phyloP scores from a whole-genome alignment of 163 green algal species.

The Picocystis sp. region DNA sequence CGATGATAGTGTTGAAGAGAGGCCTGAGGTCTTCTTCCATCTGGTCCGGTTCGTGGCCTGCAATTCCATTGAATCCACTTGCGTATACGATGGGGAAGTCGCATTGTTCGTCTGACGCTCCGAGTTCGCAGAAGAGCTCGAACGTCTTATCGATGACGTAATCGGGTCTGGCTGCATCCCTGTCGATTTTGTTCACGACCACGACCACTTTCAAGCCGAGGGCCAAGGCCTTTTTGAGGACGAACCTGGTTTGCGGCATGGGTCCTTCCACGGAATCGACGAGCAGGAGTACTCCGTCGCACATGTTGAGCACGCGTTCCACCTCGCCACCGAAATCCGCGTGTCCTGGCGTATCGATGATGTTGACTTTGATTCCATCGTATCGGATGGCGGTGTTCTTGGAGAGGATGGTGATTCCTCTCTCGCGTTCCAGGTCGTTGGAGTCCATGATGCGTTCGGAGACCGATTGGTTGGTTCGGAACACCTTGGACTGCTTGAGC shows the following conservation, averaged over 20 bases:
- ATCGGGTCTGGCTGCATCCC: conserved; percentile 3
- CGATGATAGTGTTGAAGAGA: conserved; percentile 84
- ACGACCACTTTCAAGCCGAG: conserved; percentile 87
- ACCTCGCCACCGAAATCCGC: conserved; percentile 98
- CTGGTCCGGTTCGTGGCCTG: conserved; percentile 40
- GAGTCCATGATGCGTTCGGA: conserved; percentile 90
- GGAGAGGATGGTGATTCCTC: conserved; percentile 96
- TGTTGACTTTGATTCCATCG: conserved; percentile 84
- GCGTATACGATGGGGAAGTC: conserved; percentile 72
- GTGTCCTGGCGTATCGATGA: conserved; percentile 98
- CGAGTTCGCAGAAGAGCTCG: conserved; percentile 89
- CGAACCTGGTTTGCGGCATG: conserved; percentile 98
- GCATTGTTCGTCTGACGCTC: conserved; percentile 72
- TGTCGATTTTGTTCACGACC: conserved; percentile 95
- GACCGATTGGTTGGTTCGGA: conserved; percentile 23
- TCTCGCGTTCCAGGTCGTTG: conserved; percentile 90
- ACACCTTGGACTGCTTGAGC: conserved; percentile 80
- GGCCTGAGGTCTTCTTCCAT: conserved; percentile 69
- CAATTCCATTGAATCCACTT: conserved; percentile 70
- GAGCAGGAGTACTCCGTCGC: conserved; percentile 44
- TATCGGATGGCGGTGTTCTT: conserved; percentile 91
- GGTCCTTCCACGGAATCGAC: conserved; percentile 47
- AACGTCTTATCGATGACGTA: conserved; percentile 88
- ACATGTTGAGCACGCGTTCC: conserved; percentile 98
- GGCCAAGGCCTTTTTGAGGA: conserved; percentile 86